phyloP scores from a whole-genome alignment of 306 rosid genomes.

The Bauhinia variegata region DNA sequence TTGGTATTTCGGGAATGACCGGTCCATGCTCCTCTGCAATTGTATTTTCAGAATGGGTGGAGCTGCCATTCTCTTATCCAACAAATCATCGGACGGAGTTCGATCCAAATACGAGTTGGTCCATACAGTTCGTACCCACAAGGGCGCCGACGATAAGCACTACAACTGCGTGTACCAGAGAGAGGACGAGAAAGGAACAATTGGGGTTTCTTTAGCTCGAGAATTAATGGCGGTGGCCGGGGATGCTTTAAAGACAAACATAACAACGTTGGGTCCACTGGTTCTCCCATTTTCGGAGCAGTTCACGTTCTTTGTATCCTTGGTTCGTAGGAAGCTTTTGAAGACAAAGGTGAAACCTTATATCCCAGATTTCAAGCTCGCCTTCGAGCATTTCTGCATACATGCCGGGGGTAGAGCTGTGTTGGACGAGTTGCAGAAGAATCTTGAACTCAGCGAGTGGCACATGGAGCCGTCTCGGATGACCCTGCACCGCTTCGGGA shows the following conservation, averaged over 20 bases:
- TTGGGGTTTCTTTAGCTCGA: conserved; percentile 74
- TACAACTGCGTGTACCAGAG: conserved; percentile 81
- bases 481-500: conserved; percentile 89
- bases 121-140: conserved; percentile 93
- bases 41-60: conserved; percentile 95
- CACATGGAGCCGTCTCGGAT: conserved; percentile 95
- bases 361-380: conserved; percentile 83
- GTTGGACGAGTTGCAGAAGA: conserved; percentile 85
- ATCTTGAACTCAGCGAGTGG: conserved; percentile 72
- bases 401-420: conserved; percentile 94
- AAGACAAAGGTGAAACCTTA: conserved; percentile 66
- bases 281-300: conserved; percentile 86
- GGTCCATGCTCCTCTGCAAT: conserved; percentile 79
- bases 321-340: conserved; percentile 58
- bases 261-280: conserved; percentile 80
- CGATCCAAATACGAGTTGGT: conserved; percentile 75
- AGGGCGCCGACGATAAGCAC: conserved; percentile 66
- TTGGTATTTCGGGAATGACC: conserved; percentile 94
- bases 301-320: conserved; percentile 56
- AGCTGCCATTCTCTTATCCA: conserved; percentile 75
- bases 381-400: conserved; percentile 91
- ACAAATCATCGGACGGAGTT: conserved; percentile 43
- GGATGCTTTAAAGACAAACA: conserved; percentile 79
- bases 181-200: conserved; percentile 63
- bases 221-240: conserved; percentile 93